Conservation (phyloP, 2,329 filamentous ascomycete species). For the Ophiobolus disseminans region DNA sequence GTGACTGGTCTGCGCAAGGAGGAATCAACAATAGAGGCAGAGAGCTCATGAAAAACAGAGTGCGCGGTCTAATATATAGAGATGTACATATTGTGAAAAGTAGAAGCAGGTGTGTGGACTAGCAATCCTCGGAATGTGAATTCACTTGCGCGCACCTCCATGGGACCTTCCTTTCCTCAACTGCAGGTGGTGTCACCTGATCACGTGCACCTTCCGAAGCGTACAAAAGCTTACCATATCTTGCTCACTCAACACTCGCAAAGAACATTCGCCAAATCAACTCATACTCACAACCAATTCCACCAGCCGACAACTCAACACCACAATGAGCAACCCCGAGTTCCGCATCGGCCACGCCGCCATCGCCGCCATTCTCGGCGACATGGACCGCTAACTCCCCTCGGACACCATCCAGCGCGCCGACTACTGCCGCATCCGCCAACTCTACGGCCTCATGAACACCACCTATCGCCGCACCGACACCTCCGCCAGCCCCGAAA, state of each 20-base stretch:
- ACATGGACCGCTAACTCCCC: slow-evolving; percentile 28
- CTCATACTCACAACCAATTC: no score
- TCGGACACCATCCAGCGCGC: slow-evolving; percentile 18
- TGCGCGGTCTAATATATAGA: background rate
- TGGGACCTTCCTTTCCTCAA: no score
- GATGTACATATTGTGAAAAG: no score
- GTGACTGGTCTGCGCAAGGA: slow-evolving; percentile 53
- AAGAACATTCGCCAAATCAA: no score
- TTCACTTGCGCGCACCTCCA: no score
- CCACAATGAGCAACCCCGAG: slow-evolving; percentile 4
- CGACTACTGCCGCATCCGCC: slow-evolving; percentile 22
- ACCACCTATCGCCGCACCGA: slow-evolving; percentile 18
- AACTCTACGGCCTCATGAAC: slow-evolving; percentile 28
- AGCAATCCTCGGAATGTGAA: no score
- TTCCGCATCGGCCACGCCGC: slow-evolving; percentile 19
- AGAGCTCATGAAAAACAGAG: background rate
- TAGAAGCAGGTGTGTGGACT: no score
- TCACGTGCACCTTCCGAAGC: no score
- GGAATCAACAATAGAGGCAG: slow-evolving; percentile 7
- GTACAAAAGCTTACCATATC: no score
- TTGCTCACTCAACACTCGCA: no score
- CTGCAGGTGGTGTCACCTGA: no score
- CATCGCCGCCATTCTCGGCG: slow-evolving; percentile 23
- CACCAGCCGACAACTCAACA: no score
- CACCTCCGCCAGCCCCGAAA: slow-evolving; percentile 11